Conservation (phyloP, 1,284 basidiomycete genomes). For the Apiotrichum veenhuisii region DNA sequence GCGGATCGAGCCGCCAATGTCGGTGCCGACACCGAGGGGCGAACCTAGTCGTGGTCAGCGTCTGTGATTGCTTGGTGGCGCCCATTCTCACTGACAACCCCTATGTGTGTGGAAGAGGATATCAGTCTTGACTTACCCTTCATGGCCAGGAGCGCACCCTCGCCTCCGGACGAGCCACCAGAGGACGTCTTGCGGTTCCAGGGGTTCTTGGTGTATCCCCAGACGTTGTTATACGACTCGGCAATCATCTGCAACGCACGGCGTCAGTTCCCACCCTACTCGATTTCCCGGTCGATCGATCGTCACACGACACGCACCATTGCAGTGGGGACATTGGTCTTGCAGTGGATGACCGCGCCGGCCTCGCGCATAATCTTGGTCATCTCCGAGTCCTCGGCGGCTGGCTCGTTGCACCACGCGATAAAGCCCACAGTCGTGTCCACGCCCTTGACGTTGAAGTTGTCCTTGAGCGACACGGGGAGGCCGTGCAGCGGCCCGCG, state of each 20-base stretch:
- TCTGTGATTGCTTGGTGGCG: too few species aligned
- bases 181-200: conserved; percentile 56
- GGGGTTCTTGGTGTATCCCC: conserved; percentile 66
- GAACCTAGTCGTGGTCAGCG: conserved; percentile 51
- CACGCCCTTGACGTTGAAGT: conserved; percentile 46
- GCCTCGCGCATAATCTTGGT: conserved; percentile 29
- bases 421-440: conserved; percentile 41
- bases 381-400: conserved; percentile 30
- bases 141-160: conserved; percentile 57
- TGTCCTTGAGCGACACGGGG: conserved; percentile 53
- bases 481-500: conserved; percentile 54
- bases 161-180: conserved; percentile 64
- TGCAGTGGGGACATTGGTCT: conserved; percentile 41
- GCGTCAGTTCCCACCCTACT: too few species aligned
- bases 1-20: conserved; percentile 67
- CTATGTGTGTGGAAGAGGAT: too few species aligned
- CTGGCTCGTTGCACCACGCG: conserved; percentile 33
- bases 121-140: conserved; percentile 44
- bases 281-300: too few species aligned
- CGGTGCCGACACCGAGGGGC: conserved; percentile 63
- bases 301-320: conserved; percentile 19
- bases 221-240: conserved; percentile 50
- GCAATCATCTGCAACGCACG: conserved; percentile 32
- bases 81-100: too few species aligned
- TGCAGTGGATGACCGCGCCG: conserved; percentile 41